Evolutionary conservation across 225 moss, liverwort and hornwort species (phyloP).

Genomic region (Physcomitrium patens): DNA sequence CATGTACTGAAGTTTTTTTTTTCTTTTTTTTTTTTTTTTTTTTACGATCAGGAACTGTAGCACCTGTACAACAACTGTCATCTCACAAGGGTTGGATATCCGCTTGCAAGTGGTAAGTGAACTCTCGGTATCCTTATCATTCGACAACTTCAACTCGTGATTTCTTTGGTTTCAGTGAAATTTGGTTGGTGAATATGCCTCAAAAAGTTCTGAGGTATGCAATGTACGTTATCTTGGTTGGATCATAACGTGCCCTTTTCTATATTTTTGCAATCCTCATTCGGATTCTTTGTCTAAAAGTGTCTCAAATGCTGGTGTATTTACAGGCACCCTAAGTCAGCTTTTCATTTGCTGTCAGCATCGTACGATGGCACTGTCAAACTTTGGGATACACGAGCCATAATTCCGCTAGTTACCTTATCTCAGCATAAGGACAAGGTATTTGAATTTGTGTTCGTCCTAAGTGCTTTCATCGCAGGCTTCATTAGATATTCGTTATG

Average conservation of each 20-base stretch:
- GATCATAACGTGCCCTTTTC: too few species aligned
- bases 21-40: not conserved
- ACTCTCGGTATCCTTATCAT: too few species aligned
- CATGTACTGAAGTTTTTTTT: not conserved
- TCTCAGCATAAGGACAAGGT: constrained; percentile 77
- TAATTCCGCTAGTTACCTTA: constrained; percentile 70
- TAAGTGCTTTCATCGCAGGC: not conserved
- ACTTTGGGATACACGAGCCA: constrained; percentile 87
- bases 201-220: too few species aligned
- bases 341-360: constrained; percentile 70
- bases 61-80: constrained; percentile 65
- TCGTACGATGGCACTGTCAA: constrained; percentile 80
- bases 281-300: too few species aligned
- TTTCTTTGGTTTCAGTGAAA: too few species aligned
- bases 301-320: not conserved
- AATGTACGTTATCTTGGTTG: too few species aligned
- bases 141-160: too few species aligned
- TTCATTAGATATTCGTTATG: not conserved
- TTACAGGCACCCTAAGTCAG: constrained; percentile 72
- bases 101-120: constrained; percentile 80
- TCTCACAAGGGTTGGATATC: constrained; percentile 92
- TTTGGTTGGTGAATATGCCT: too few species aligned
- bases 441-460: not conserved
- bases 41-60: constrained; percentile 54
- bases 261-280: too few species aligned